Evolutionary conservation across 2,329 filamentous ascomycete species (phyloP).

Genomic region (Colletotrichum shisoi): DNA sequence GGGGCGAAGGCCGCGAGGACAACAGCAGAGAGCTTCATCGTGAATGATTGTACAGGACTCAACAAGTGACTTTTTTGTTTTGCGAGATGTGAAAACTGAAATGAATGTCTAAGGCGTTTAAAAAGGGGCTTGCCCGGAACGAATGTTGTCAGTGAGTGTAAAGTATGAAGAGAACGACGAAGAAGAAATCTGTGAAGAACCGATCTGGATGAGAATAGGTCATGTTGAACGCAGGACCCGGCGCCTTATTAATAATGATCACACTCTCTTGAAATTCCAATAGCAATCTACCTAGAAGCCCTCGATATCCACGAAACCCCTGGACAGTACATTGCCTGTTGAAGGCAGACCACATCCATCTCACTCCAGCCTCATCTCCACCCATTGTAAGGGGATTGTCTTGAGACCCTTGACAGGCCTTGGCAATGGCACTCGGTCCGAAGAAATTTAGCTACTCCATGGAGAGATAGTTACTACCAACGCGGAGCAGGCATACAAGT

Average conservation of each 20-base stretch:
- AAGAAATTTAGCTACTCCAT: too few species aligned
- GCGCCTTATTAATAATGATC: neutral
- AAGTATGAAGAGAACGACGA: neutral
- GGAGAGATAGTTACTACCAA: too few species aligned
- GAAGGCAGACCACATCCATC: too few species aligned
- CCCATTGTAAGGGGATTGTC: too few species aligned
- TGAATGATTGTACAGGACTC: neutral
- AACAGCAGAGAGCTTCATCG: slow-evolving; percentile 41
- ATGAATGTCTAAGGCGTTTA: neutral
- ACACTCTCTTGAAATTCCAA: too few species aligned
- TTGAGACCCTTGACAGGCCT: too few species aligned
- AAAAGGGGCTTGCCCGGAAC: neutral
- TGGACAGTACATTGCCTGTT: too few species aligned
- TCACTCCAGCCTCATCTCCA: too few species aligned
- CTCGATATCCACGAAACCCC: too few species aligned
- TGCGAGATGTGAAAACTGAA: neutral
- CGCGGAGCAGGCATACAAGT: too few species aligned
- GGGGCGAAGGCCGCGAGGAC: slow-evolving; percentile 40
- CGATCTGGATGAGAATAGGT: neutral
- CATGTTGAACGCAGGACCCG: neutral
- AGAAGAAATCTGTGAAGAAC: neutral
- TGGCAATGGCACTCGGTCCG: too few species aligned
- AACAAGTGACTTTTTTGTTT: neutral
- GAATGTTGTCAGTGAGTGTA: neutral
- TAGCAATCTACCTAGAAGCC: too few species aligned